These are phyloP conservation scores for Vitis cinerea DNA, from an alignment of 164 flowering plant genomes.

Conservation along the genomic window DNA sequence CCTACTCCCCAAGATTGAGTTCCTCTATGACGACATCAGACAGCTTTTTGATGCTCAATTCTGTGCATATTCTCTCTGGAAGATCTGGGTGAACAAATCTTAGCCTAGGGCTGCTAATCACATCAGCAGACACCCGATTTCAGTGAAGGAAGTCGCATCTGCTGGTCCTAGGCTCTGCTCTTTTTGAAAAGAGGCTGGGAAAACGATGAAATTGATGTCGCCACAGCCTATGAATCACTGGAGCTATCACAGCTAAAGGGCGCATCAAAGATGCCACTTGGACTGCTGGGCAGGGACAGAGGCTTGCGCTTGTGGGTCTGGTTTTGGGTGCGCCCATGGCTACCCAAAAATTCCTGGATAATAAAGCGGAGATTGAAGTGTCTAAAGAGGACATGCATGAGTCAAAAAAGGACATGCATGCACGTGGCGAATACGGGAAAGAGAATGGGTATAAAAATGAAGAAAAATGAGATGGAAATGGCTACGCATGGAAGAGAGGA, in stretches of 20 bases:
- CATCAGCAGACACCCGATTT: slow-evolving; percentile 37
- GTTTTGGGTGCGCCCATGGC: slow-evolving; percentile 14
- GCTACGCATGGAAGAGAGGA: no score
- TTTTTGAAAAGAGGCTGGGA: slow-evolving; percentile 34
- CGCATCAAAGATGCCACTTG: slow-evolving; percentile 35
- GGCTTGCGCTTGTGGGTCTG: slow-evolving; percentile 42
- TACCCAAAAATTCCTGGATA: slow-evolving; percentile 34
- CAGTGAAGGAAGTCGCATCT: slow-evolving; percentile 39
- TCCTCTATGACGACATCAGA: no score
- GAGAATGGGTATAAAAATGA: no score
- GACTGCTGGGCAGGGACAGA: slow-evolving; percentile 35
- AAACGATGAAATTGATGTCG: slow-evolving; percentile 23
- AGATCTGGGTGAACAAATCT: no score
- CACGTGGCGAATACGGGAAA: no score
- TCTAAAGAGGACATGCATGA: no score
- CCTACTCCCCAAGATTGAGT: no score
- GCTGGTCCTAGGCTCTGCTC: slow-evolving; percentile 42
- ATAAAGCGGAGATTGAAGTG: slow-evolving; percentile 1
- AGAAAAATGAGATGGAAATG: no score
- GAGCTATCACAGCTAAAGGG: slow-evolving; percentile 43
- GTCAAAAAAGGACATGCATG: no score
- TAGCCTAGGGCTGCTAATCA: slow-evolving; percentile 22
- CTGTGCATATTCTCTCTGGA: no score
- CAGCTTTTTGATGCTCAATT: no score
- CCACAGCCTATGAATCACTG: slow-evolving; percentile 39